These are phyloP conservation scores for Lyophyllum decastes DNA, from an alignment of 768 basidiomycete species.

Conservation along the genomic window DNA sequence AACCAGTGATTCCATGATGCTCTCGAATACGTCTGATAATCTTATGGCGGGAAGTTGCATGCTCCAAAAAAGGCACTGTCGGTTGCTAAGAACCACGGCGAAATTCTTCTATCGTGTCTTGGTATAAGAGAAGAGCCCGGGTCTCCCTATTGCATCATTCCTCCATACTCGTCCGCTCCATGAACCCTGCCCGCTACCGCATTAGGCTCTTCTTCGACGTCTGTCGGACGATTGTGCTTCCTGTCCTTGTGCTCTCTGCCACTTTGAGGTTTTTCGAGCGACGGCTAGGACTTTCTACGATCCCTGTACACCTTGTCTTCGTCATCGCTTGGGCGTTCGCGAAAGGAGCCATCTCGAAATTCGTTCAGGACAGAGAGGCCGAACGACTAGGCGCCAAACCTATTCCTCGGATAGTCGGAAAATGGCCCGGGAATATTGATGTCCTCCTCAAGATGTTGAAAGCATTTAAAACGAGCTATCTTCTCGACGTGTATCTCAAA, in stretches of 20 bases:
- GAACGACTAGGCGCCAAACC: slow-evolving; percentile 47
- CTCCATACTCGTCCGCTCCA: slow-evolving; percentile 14
- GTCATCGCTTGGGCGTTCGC: slow-evolving; percentile 40
- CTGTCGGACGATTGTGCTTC: slow-evolving; percentile 38
- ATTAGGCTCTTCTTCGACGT: slow-evolving; percentile 51
- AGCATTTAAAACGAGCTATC: slow-evolving; percentile 59
- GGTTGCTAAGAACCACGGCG: slow-evolving; percentile 1
- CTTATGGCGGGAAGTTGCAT: neutral
- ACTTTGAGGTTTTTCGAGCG: slow-evolving; percentile 27
- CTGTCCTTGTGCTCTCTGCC: slow-evolving; percentile 37
- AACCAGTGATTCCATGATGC: slow-evolving; percentile 13
- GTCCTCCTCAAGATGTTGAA: slow-evolving; percentile 56
- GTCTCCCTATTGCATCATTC: neutral
- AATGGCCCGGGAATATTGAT: slow-evolving; percentile 81
- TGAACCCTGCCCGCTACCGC: slow-evolving; percentile 50
- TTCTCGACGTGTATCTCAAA: slow-evolving; percentile 62
- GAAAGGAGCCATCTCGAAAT: slow-evolving; percentile 34
- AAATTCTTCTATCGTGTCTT: slow-evolving; percentile 8
- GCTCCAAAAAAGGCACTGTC: slow-evolving; percentile 9
- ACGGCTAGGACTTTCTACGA: slow-evolving; percentile 34
- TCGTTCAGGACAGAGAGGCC: slow-evolving; percentile 44
- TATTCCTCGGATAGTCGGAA: slow-evolving; percentile 62
- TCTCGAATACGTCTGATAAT: slow-evolving; percentile 8
- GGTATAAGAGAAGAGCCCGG: slow-evolving; percentile 8
- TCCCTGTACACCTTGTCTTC: slow-evolving; percentile 41